phyloP scores from a whole-genome alignment of 2,329 filamentous ascomycete genomes.

The Acrocalymma vagum region DNA sequence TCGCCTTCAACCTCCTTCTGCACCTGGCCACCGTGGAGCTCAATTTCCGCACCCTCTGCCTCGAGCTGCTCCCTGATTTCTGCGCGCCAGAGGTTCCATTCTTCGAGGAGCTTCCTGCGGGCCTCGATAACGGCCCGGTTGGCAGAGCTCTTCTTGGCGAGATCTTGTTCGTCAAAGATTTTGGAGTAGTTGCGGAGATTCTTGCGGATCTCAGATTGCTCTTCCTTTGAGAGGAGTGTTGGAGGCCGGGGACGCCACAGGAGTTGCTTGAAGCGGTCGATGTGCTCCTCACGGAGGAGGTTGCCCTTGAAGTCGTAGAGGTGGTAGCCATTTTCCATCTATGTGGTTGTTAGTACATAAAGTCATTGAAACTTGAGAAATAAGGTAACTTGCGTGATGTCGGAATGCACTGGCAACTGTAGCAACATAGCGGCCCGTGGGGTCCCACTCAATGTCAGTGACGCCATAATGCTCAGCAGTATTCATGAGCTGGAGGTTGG shows the following conservation, averaged over 20 bases:
- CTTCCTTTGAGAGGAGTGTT: conserved; percentile 92
- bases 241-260: conserved; percentile 91
- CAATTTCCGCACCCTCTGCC: conserved; percentile 64
- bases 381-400: conserved; percentile 83
- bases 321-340: conserved; percentile 99
- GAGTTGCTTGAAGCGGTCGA: conserved; percentile 98
- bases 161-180: conserved; percentile 93
- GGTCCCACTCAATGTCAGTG: conserved; percentile 98
- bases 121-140: conserved; percentile 93
- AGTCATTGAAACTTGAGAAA: conserved; percentile 36
- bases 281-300: conserved; percentile 85
- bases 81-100: conserved; percentile 88
- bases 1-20: conserved; percentile 59
- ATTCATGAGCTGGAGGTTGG: conserved; percentile 95
- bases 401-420: conserved; percentile 96
- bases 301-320: conserved; percentile 96
- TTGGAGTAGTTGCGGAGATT: conserved; percentile 97
- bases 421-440: conserved; percentile 91
- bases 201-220: conserved; percentile 98
- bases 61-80: conserved; percentile 72
- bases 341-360: conserved; percentile 23
- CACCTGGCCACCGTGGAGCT: conserved; percentile 62
- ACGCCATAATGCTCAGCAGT: conserved; percentile 95
- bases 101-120: conserved; percentile 80
- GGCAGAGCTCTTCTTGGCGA: conserved; percentile 90